Percentiles rank a stretch among this genome's conserved stretches.
Conservation (phyloP, 2,329 filamentous ascomycete genomes). For the Arachnomyces sp. region DNA sequence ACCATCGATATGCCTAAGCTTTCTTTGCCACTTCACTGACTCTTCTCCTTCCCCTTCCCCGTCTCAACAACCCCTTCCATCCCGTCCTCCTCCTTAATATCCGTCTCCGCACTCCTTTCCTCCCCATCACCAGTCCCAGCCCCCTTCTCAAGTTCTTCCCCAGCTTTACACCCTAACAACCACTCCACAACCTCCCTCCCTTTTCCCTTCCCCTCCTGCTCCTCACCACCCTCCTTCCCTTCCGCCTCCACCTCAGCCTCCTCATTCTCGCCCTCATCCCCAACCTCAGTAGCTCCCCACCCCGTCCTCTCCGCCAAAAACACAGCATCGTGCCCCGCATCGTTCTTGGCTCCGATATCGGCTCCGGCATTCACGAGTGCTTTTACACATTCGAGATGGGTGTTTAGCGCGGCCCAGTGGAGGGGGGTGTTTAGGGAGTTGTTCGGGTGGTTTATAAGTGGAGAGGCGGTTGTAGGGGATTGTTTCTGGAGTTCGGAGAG, state of each 20-base stretch:
- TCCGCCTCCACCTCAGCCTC: constrained; percentile 16
- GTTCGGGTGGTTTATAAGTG: constrained; percentile 53
- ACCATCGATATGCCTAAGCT: too few relatives aligned
- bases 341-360: constrained; percentile 69
- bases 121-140: constrained; percentile 16
- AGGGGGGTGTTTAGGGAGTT: constrained; percentile 80
- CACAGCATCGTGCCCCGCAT: constrained; percentile 72
- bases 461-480: constrained; percentile 15
- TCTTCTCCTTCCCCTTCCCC: too few relatives aligned
- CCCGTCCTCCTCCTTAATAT: constrained; percentile 11
- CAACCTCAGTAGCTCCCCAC: constrained; percentile 56
- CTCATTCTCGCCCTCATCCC: constrained; percentile 4
- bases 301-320: constrained; percentile 66
- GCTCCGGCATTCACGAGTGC: constrained; percentile 68
- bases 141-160: constrained; percentile 25
- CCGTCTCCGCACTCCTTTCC: constrained; percentile 8
- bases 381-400: constrained; percentile 74
- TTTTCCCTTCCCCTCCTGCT: constrained; percentile 14
- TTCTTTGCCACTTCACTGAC: too few relatives aligned
- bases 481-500: constrained; percentile 33
- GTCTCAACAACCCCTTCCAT: constrained; percentile 3
- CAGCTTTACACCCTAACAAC: constrained; percentile 32
- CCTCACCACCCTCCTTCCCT: constrained; percentile 20
- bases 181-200: constrained; percentile 36
- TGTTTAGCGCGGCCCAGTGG: constrained; percentile 90